Evolutionary conservation across 2,329 filamentous ascomycete species (phyloP).

Genomic region (Pyricularia sp.): DNA sequence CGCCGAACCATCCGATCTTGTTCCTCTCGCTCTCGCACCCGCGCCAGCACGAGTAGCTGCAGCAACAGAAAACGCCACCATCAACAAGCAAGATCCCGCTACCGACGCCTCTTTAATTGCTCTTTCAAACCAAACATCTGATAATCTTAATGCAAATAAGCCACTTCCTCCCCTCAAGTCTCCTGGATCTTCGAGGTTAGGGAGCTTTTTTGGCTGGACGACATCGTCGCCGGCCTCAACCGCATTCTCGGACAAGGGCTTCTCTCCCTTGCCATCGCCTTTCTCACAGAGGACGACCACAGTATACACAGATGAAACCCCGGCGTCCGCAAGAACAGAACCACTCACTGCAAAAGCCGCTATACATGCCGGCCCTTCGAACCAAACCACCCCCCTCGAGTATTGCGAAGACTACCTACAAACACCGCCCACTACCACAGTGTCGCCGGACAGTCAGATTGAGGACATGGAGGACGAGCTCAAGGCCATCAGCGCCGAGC

Average conservation of each 20-base stretch:
- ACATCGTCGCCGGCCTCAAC: slow-evolving; percentile 32
- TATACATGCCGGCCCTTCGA: slow-evolving; percentile 25
- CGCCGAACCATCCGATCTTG: neutral
- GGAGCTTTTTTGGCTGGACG: slow-evolving; percentile 41
- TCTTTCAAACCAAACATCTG: neutral
- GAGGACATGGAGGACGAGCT: slow-evolving; percentile 91
- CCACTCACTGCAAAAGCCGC: slow-evolving; percentile 3
- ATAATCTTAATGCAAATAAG: slow-evolving; percentile 31
- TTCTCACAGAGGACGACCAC: slow-evolving; percentile 27
- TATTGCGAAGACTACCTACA: slow-evolving; percentile 40
- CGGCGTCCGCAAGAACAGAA: slow-evolving; percentile 20
- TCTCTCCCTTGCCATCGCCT: slow-evolving; percentile 37
- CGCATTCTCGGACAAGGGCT: slow-evolving; percentile 35
- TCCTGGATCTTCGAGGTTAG: slow-evolving; percentile 35
- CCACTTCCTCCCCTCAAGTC: slow-evolving; percentile 35
- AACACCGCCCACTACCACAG: slow-evolving; percentile 27
- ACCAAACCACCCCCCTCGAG: slow-evolving; percentile 26
- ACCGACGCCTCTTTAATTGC: neutral
- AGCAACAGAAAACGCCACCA: slow-evolving; percentile 8
- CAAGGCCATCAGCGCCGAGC: slow-evolving; percentile 81
- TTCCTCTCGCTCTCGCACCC: no score
- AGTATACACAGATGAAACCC: slow-evolving; percentile 27
- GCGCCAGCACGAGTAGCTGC: neutral
- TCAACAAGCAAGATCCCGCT: slow-evolving; percentile 14
- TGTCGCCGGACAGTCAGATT: slow-evolving; percentile 40